phyloP scores from a whole-genome alignment of 768 basidiomycete genomes.

The Tylopilus intermedius region DNA sequence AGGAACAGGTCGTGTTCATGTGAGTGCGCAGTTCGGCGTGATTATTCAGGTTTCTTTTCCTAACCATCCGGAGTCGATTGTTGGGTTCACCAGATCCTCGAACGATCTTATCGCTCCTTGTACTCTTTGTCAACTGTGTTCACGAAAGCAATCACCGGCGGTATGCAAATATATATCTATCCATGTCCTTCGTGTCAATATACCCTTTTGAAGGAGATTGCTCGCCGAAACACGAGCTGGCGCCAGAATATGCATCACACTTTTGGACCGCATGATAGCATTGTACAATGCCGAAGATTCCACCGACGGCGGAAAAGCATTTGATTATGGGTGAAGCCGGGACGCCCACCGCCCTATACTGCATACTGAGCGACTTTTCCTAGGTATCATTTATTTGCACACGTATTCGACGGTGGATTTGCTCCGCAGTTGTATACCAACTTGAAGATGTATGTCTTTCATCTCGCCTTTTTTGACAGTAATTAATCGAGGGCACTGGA shows the following conservation, averaged over 20 bases:
- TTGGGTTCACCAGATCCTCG: slow-evolving; percentile 62
- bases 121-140: slow-evolving; percentile 70
- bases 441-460: slow-evolving; percentile 52
- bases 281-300: slow-evolving; percentile 65
- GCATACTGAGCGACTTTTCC: slow-evolving; percentile 10
- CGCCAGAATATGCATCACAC: slow-evolving; percentile 56
- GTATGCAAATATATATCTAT: slow-evolving; percentile 42
- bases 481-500: slow-evolving; percentile 16
- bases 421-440: slow-evolving; percentile 56
- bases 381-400: slow-evolving; percentile 64
- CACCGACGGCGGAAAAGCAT: slow-evolving; percentile 60
- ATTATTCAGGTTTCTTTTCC: not conserved
- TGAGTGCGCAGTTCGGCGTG: slow-evolving; percentile 34
- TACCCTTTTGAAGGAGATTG: slow-evolving; percentile 34
- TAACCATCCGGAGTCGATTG: slow-evolving; percentile 40
- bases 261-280: slow-evolving; percentile 69
- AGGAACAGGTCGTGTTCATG: slow-evolving; percentile 74
- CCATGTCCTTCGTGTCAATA: slow-evolving; percentile 7
- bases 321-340: slow-evolving; percentile 64
- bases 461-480: not conserved
- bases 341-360: not conserved
- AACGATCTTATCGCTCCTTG: slow-evolving; percentile 56
- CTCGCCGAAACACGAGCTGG: slow-evolving; percentile 53
- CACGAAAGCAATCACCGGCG: slow-evolving; percentile 50
- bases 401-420: slow-evolving; percentile 55